These are phyloP conservation scores for Sclerotinia minor DNA, from an alignment of 2,329 filamentous ascomycete species.

Conservation along the genomic window DNA sequence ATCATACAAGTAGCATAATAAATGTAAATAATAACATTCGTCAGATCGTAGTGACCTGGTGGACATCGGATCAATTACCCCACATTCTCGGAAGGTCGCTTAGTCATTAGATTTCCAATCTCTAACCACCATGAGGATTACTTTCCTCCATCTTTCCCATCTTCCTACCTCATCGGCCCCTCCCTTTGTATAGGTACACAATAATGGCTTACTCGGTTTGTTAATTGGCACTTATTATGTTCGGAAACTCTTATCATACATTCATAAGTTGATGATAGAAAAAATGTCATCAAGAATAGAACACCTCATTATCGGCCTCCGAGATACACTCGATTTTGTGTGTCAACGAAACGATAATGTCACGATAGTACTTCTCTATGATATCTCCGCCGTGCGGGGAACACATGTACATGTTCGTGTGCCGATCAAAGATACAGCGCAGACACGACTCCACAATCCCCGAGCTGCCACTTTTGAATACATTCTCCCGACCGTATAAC, in stretches of 20 bases:
- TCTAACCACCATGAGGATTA: too few species aligned
- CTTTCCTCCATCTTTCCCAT: background rate
- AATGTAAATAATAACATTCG: background rate
- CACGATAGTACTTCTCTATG: background rate
- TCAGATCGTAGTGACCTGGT: background rate
- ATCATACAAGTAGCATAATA: background rate
- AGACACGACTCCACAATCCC: background rate
- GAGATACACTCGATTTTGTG: slow-evolving; percentile 1
- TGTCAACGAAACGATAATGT: background rate
- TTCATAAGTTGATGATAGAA: background rate
- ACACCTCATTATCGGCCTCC: background rate
- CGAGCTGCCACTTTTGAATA: slow-evolving; percentile 1
- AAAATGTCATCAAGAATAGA: background rate
- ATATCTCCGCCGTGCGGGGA: background rate
- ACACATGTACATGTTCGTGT: background rate
- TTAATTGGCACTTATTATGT: background rate
- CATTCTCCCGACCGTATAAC: background rate
- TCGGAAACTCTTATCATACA: background rate
- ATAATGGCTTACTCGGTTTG: background rate
- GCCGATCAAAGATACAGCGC: background rate
- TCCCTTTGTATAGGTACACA: too few species aligned
- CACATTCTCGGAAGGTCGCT: background rate
- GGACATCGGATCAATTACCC: background rate
- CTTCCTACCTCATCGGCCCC: background rate
- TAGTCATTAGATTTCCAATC: too few species aligned